A percentile compares a stretch with the other conserved stretches of the same genome.
Conservation (phyloP, 2,329 filamentous ascomycete genomes). For the Plenodomus tracheiphilus region DNA sequence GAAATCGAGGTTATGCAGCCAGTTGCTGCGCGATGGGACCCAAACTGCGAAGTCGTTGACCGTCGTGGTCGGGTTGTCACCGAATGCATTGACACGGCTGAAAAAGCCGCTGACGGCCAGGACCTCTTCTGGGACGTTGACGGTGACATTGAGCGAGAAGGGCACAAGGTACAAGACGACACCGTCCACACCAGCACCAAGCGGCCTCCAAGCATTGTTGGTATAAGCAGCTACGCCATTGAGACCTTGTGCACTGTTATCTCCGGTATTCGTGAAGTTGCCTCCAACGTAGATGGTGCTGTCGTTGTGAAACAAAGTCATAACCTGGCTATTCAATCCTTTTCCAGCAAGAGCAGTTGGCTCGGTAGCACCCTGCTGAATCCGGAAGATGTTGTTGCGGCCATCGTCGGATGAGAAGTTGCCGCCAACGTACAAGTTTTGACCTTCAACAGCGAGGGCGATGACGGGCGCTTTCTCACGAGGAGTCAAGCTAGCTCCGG, state of each 20-base stretch:
- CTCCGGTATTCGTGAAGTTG: slow-evolving; percentile 74
- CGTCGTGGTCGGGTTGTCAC: slow-evolving; percentile 60
- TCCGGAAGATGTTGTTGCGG: slow-evolving; percentile 75
- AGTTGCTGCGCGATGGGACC: slow-evolving; percentile 83
- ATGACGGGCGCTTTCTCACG: slow-evolving; percentile 68
- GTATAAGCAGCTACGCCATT: slow-evolving; percentile 75
- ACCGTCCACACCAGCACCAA: slow-evolving; percentile 87
- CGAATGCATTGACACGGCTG: slow-evolving; percentile 69
- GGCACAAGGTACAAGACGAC: slow-evolving; percentile 74
- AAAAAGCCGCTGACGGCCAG: slow-evolving; percentile 84
- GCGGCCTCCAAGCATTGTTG: slow-evolving; percentile 71
- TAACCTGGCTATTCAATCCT: slow-evolving; percentile 80
- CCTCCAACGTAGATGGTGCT: slow-evolving; percentile 74
- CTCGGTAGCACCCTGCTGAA: slow-evolving; percentile 61
- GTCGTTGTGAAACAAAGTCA: slow-evolving; percentile 68
- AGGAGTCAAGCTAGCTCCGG: slow-evolving; percentile 67
- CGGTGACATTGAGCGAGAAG: slow-evolving; percentile 76
- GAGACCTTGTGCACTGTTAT: slow-evolving; percentile 65
- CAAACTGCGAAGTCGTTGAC: slow-evolving; percentile 84
- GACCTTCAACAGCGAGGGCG: slow-evolving; percentile 66
- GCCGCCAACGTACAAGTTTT: slow-evolving; percentile 72
- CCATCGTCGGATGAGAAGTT: slow-evolving; percentile 70
- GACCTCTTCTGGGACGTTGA: slow-evolving; percentile 68
- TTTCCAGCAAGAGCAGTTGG: slow-evolving; percentile 65
- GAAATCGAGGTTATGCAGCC: slow-evolving; percentile 76